Percentiles rank a stretch among this genome's conserved stretches.
Conservation (phyloP, 768 basidiomycete species). For the Mycena kentingensis region DNA sequence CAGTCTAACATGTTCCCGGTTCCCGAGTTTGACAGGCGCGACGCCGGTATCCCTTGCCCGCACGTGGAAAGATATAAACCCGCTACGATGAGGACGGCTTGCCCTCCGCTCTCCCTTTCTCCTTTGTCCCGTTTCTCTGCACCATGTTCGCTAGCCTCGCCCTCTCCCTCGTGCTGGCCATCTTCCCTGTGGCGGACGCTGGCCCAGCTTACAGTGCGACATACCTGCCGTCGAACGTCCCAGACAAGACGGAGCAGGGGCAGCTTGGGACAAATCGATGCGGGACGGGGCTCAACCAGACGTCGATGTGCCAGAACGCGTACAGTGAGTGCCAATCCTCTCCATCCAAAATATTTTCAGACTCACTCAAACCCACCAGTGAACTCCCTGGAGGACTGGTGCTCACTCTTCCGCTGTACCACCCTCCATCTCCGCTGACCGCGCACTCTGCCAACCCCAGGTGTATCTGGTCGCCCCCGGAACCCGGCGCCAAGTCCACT, state of each 20-base stretch:
- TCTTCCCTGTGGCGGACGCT: no score
- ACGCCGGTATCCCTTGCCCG: no score
- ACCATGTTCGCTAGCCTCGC: no score
- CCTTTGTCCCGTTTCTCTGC: no score
- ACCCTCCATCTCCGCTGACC: slow-evolving; percentile 40
- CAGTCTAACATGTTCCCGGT: no score
- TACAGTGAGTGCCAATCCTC: slow-evolving; percentile 43
- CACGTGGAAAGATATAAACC: no score
- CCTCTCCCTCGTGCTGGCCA: no score
- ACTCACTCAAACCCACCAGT: slow-evolving; percentile 1
- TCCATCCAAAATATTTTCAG: background rate
- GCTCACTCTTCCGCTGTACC: background rate
- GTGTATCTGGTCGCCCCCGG: slow-evolving; percentile 47
- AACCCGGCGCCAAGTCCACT: slow-evolving; percentile 49
- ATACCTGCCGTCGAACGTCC: slow-evolving; percentile 50
- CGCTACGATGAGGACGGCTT: no score
- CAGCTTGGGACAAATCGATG: slow-evolving; percentile 70
- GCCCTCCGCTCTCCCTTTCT: no score
- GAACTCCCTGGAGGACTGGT: slow-evolving; percentile 22
- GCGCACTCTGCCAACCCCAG: no score
- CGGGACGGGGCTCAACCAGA: slow-evolving; percentile 54
- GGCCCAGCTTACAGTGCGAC: slow-evolving; percentile 43
- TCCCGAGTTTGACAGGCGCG: no score
- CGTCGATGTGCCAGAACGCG: slow-evolving; percentile 67
- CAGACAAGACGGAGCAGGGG: slow-evolving; percentile 53